Evolutionary conservation across 129 eudicot genomes (phyloP).

Genomic region (Smallanthus sonchifolius): DNA sequence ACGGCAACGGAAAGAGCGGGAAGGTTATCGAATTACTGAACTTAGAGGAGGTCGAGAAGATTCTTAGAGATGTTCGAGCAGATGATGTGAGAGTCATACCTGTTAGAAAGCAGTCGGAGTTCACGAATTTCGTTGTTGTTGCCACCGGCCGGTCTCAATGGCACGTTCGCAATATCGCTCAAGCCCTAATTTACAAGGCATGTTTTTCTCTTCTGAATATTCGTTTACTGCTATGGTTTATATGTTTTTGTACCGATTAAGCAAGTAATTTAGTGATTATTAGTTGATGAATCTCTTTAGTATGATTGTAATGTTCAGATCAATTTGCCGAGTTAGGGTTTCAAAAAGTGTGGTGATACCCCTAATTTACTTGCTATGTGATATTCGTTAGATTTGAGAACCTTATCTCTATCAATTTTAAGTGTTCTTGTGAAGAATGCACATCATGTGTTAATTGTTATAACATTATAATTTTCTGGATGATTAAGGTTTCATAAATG

Average conservation of each 20-base stretch:
- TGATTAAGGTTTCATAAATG: background rate
- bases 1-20: conserved; percentile 9
- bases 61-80: conserved; percentile 67
- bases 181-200: conserved; percentile 84
- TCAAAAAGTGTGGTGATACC: background rate
- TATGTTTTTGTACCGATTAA: background rate
- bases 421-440: background rate
- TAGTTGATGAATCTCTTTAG: background rate
- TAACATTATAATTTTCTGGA: background rate
- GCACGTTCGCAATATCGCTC: conserved; percentile 93
- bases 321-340: background rate
- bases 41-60: conserved; percentile 71
- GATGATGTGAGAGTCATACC: conserved; percentile 72
- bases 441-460: background rate
- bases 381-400: background rate
- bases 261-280: background rate
- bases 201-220: background rate
- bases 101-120: conserved; percentile 41
- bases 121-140: conserved; percentile 60
- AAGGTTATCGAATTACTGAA: conserved; percentile 43
- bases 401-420: background rate
- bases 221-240: background rate
- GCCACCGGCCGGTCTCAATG: conserved; percentile 92
- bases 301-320: background rate
- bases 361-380: background rate